phyloP scores from a whole-genome alignment of 805 yeast species.

The Ogataea trehalophila region DNA sequence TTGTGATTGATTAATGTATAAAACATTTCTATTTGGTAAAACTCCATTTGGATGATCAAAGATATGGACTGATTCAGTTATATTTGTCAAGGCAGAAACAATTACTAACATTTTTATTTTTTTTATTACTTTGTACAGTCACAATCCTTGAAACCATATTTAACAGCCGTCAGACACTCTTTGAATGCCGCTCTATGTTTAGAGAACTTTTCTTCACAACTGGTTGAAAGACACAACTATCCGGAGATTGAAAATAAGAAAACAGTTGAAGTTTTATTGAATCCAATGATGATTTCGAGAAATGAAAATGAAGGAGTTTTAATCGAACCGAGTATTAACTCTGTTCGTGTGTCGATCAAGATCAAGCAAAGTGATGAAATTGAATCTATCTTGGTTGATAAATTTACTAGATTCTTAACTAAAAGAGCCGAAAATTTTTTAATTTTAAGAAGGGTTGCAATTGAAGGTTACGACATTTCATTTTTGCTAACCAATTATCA shows the following conservation, averaged over 20 bases:
- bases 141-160: constrained; percentile 93
- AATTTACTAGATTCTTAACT: constrained; percentile 88
- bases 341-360: constrained; percentile 83
- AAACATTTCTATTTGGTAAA: neutral
- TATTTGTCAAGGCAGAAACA: neutral
- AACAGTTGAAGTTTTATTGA: constrained; percentile 78
- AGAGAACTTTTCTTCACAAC: constrained; percentile 91
- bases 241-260: constrained; percentile 91
- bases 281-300: constrained; percentile 86
- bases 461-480: constrained; percentile 87
- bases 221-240: constrained; percentile 93
- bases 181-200: constrained; percentile 90
- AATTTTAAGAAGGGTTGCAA: constrained; percentile 86
- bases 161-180: constrained; percentile 89
- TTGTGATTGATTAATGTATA: neutral
- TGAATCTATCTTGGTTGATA: constrained; percentile 89
- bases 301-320: constrained; percentile 90
- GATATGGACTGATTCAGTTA: neutral
- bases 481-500: constrained; percentile 91
- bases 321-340: constrained; percentile 91
- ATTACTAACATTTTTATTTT: constrained; percentile 1
- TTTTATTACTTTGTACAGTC: constrained; percentile 46
- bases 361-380: constrained; percentile 98
- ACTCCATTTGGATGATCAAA: too few species aligned
- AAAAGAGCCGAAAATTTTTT: constrained; percentile 94